phyloP scores from a whole-genome alignment of 2,329 filamentous ascomycete species.

The Ceratocystis variospora region DNA sequence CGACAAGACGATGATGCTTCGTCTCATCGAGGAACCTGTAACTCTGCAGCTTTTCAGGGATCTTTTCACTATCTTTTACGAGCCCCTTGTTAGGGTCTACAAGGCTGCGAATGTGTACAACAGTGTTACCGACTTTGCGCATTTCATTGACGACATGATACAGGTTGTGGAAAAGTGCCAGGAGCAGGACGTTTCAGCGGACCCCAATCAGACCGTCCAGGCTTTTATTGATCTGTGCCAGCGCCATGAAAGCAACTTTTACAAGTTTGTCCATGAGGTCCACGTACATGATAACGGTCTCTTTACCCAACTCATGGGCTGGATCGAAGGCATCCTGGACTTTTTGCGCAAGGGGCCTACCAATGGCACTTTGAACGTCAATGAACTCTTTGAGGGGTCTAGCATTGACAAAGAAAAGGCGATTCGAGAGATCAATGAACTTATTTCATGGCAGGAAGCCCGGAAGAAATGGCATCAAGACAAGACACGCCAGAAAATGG shows the following conservation, averaged over 20 bases:
- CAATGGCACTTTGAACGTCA: slow-evolving; percentile 83
- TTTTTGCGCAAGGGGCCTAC: slow-evolving; percentile 78
- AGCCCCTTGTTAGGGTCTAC: slow-evolving; percentile 91
- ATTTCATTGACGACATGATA: slow-evolving; percentile 88
- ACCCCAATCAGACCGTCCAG: slow-evolving; percentile 96
- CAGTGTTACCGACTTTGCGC: slow-evolving; percentile 89
- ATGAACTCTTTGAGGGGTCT: slow-evolving; percentile 72
- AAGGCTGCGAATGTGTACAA: slow-evolving; percentile 98
- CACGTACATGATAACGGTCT: slow-evolving; percentile 93
- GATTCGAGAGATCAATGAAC: slow-evolving; percentile 63
- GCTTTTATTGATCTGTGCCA: slow-evolving; percentile 94
- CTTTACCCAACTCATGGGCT: slow-evolving; percentile 90
- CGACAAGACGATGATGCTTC: slow-evolving; percentile 95
- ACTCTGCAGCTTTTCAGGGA: slow-evolving; percentile 93
- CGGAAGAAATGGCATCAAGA: slow-evolving; percentile 96
- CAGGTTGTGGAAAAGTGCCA: slow-evolving; percentile 54
- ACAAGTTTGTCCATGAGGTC: slow-evolving; percentile 97
- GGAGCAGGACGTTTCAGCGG: slow-evolving; percentile 71
- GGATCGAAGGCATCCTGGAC: slow-evolving; percentile 89
- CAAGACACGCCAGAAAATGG: slow-evolving; percentile 98
- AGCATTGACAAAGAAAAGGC: slow-evolving; percentile 58
- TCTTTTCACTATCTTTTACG: slow-evolving; percentile 97
- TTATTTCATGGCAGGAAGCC: slow-evolving; percentile 89
- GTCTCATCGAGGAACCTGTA: slow-evolving; percentile 90
- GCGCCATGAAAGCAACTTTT: slow-evolving; percentile 90